These are phyloP conservation scores for Ganoderma meredithae DNA, from an alignment of 1,284 basidiomycete species.

Conservation along the genomic window DNA sequence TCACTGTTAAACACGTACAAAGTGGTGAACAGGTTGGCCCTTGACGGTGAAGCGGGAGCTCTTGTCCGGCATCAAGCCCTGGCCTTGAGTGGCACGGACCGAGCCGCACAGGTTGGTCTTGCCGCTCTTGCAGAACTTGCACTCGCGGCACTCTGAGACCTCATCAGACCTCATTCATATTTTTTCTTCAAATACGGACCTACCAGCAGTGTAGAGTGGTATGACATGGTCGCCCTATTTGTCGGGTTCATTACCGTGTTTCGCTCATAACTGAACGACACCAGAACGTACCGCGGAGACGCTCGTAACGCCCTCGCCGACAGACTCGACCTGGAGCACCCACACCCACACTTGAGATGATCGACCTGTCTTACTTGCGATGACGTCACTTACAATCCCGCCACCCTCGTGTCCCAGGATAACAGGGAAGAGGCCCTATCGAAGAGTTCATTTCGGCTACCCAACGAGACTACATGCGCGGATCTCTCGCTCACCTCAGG, in stretches of 20 bases:
- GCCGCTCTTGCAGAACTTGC: slow-evolving; percentile 98
- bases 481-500: slow-evolving; percentile 69
- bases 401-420: slow-evolving; percentile 95
- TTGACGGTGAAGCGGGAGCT: slow-evolving; percentile 92
- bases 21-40: slow-evolving; percentile 90
- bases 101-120: slow-evolving; percentile 97
- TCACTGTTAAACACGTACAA: slow-evolving; percentile 63
- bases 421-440: slow-evolving; percentile 90
- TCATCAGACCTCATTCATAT: slow-evolving; percentile 10
- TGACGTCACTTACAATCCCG: slow-evolving; percentile 66
- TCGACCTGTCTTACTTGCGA: not conserved
- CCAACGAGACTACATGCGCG: slow-evolving; percentile 15
- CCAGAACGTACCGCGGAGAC: slow-evolving; percentile 66
- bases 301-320: slow-evolving; percentile 92
- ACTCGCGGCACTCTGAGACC: slow-evolving; percentile 85
- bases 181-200: slow-evolving; percentile 30
- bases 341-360: slow-evolving; percentile 7
- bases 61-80: slow-evolving; percentile 95
- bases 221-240: slow-evolving; percentile 91
- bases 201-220: slow-evolving; percentile 91
- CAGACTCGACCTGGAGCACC: slow-evolving; percentile 81
- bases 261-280: not conserved
- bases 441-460: slow-evolving; percentile 30
- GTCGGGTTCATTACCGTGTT: not conserved
- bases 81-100: slow-evolving; percentile 94